phyloP scores from a whole-genome alignment of 78 protist species.

The Dictyostelium brefeldianum region DNA sequence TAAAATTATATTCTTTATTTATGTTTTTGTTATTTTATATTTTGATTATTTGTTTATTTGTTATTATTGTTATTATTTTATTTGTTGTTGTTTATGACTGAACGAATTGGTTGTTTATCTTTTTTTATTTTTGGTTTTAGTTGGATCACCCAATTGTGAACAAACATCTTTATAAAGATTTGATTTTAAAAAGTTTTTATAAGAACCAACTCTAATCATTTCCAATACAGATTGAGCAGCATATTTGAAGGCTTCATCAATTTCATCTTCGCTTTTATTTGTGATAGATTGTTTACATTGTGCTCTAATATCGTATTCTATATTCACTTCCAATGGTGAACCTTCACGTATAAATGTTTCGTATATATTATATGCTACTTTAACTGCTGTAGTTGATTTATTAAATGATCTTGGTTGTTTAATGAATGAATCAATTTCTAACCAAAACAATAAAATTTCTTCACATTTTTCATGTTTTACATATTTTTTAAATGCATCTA shows the following conservation, averaged over 20 bases:
- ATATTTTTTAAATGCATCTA: conserved; percentile 60
- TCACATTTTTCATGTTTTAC: conserved; percentile 61
- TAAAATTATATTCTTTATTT: too few relatives aligned
- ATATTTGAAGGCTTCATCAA: background rate
- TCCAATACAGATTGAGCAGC: conserved; percentile 40
- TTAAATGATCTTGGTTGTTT: background rate
- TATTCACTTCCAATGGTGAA: conserved; percentile 61
- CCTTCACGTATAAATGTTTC: conserved; percentile 66
- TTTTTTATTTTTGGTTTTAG: conserved; percentile 41
- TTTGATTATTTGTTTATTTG: too few relatives aligned
- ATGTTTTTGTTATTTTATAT: too few relatives aligned
- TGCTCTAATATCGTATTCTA: conserved; percentile 17
- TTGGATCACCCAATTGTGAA: conserved; percentile 61
- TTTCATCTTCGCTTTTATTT: background rate
- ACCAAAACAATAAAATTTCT: conserved; percentile 48
- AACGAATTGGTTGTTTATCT: background rate
- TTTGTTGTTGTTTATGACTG: too few relatives aligned
- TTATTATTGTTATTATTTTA: too few relatives aligned
- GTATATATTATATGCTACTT: conserved; percentile 28
- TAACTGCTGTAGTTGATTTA: background rate
- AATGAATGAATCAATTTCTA: conserved; percentile 43
- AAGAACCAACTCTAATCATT: conserved; percentile 40
- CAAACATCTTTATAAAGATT: background rate
- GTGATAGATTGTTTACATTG: conserved; percentile 11
- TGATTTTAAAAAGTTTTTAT: conserved; percentile 28